Percentiles rank a stretch among this genome's conserved stretches.
These are phyloP conservation scores for Suillus bovinus DNA, from an alignment of 768 basidiomycete genomes.

Conservation along the genomic window DNA sequence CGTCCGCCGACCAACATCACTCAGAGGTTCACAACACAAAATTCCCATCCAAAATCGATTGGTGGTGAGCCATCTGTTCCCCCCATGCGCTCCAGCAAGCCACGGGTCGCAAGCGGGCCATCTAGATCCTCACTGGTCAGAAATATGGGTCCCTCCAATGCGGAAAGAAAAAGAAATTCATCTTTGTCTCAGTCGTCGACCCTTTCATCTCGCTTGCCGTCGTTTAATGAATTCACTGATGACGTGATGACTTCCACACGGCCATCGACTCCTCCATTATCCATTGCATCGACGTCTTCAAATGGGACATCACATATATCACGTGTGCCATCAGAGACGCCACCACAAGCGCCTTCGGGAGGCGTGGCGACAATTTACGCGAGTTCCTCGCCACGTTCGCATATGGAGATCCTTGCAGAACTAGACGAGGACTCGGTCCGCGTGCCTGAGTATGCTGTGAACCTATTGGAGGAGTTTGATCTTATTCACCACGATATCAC, in stretches of 20 bases:
- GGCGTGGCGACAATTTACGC: slow-evolving; percentile 41
- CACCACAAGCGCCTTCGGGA: slow-evolving; percentile 13
- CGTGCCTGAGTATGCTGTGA: slow-evolving; percentile 46
- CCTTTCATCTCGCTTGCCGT: slow-evolving; percentile 24
- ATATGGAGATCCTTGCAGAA: slow-evolving; percentile 38
- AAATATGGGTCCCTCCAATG: background rate
- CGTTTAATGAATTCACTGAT: slow-evolving; percentile 25
- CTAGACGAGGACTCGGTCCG: slow-evolving; percentile 34
- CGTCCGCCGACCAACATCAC: slow-evolving; percentile 29
- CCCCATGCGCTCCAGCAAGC: slow-evolving; percentile 30
- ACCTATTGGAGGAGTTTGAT: slow-evolving; percentile 46
- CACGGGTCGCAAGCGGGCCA: slow-evolving; percentile 18
- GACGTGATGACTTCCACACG: slow-evolving; percentile 23
- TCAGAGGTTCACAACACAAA: slow-evolving; percentile 28
- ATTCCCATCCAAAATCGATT: slow-evolving; percentile 26
- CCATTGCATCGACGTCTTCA: slow-evolving; percentile 28
- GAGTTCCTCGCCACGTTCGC: slow-evolving; percentile 32
- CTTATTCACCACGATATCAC: slow-evolving; percentile 34
- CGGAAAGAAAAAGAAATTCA: background rate
- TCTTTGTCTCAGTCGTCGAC: slow-evolving; percentile 11
- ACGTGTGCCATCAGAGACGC: background rate
- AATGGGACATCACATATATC: slow-evolving; percentile 13
- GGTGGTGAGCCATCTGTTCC: slow-evolving; percentile 29
- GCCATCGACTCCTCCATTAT: slow-evolving; percentile 31
- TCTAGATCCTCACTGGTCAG: slow-evolving; percentile 20